Base-by-base conservation (phyloP, 208 protist genomes). In the Leishmania arabica region DNA sequence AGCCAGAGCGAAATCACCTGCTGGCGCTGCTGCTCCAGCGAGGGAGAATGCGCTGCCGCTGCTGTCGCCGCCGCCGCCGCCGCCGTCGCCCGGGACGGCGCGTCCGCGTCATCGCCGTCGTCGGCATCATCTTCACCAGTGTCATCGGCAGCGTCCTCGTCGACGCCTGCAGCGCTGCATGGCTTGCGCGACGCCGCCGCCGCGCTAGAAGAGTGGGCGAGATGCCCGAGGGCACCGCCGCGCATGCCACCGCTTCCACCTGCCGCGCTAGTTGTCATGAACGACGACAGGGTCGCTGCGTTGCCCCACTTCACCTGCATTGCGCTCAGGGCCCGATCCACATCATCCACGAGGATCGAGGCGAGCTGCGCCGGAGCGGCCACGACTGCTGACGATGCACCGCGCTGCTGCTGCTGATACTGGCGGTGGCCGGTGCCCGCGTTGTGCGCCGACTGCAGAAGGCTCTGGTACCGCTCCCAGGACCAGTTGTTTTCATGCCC, bases 401-500 rank as follows among this genome's bases (percentile, higher is more conserved):
- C 54, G 53, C 74, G 66, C 47, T 77, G 69, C 7, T 70, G 70
- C 66, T 80, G 60, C 37, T 82, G 65, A 56, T 81, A 66, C 54
- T 85, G 82, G 34, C 80, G 75, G 21, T 85, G 65, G 15, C 73
- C 77, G 13, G 79, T 58, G 9, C 84, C 84, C 11, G 79, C 80
- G 53, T 82, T 82, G 45, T 56, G 74, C 15, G 83, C 88, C 1
- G 83, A 84, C 24, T 72, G 68, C 66, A 96, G 86, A 21, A 88
- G 80, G 45, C 89, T 88, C 75, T 93, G 90, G 60, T 91, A 92
- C 27, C 84, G 80, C 79, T 93, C 89, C 88, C 89, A 97, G 53
- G 91, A 93, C 92, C 93, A 97, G 86, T 95, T 94, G 24, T 86
- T 80, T 64, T 80, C 74, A 71, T 97, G 89, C 0, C 88, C 92